phyloP scores from a whole-genome alignment of 495 filamentous ascomycete genomes.

The Xylaria curta region DNA sequence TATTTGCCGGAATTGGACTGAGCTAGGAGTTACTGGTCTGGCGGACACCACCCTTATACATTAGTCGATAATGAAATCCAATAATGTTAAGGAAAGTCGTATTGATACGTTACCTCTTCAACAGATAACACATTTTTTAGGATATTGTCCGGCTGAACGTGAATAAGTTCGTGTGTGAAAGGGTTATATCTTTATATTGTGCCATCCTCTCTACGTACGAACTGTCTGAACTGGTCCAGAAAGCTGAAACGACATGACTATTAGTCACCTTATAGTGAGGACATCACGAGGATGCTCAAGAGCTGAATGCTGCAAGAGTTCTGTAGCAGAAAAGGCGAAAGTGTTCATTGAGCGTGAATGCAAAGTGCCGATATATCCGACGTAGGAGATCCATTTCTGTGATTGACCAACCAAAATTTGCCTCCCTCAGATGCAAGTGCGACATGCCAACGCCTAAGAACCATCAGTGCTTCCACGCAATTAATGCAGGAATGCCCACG shows the following conservation, averaged over 20 bases:
- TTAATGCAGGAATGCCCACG: slow-evolving; percentile 21
- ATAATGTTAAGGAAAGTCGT: neutral
- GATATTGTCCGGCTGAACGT: too few species aligned
- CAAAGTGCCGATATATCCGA: slow-evolving; percentile 15
- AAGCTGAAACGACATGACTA: neutral
- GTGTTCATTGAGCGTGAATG: slow-evolving; percentile 4
- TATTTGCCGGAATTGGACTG: too few species aligned
- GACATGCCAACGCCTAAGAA: slow-evolving; percentile 17
- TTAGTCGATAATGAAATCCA: too few species aligned
- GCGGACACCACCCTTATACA: too few species aligned
- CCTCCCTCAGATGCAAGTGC: slow-evolving; percentile 14
- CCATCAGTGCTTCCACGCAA: slow-evolving; percentile 5
- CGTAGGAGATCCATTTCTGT: slow-evolving; percentile 5
- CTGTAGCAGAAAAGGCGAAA: neutral
- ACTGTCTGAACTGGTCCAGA: neutral
- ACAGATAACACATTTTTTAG: neutral
- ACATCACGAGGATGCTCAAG: neutral
- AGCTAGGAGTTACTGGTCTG: too few species aligned
- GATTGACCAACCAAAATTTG: slow-evolving; percentile 13
- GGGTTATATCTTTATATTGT: neutral
- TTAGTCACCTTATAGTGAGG: neutral
- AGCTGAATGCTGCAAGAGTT: neutral
- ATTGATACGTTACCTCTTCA: neutral
- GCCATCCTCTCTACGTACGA: neutral
- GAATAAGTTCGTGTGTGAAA: neutral